Conservation (phyloP, 140 eudicot genomes). For the Bidens hawaiensis region DNA sequence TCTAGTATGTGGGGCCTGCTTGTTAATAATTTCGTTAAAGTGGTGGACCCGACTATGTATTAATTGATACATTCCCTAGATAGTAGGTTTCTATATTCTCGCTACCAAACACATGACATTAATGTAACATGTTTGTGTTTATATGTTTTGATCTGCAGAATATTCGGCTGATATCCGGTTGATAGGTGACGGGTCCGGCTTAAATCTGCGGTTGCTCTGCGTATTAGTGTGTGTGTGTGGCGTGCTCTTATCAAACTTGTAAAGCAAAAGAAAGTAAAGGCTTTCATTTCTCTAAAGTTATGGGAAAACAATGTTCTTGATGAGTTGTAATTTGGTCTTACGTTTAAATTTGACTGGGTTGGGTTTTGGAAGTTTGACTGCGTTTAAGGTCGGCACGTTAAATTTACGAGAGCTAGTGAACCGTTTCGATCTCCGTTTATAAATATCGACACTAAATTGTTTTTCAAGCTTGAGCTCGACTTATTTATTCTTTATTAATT, state of each 20-base stretch:
- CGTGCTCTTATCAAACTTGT: neutral
- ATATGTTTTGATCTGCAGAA: conserved; percentile 22
- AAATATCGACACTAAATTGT: no score
- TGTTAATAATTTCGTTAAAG: conserved; percentile 1
- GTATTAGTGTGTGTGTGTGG: neutral
- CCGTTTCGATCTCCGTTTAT: no score
- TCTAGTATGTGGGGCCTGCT: conserved; percentile 11
- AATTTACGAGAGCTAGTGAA: no score
- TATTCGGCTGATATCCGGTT: neutral
- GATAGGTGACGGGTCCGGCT: neutral
- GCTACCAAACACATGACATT: neutral
- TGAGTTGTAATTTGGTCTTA: neutral
- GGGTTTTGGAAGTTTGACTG: neutral
- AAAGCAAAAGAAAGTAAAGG: neutral
- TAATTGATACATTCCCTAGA: conserved; percentile 8
- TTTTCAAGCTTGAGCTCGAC: no score
- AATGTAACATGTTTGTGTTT: neutral
- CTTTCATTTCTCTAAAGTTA: neutral
- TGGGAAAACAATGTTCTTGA: neutral
- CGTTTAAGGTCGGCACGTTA: no score
- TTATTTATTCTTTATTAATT: no score
- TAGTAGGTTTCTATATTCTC: neutral
- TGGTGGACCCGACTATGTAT: conserved; percentile 7
- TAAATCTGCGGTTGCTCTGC: neutral
- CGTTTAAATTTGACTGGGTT: neutral